Conservation (phyloP, 163 green algal species). For the Scenedesmus sp. region DNA sequence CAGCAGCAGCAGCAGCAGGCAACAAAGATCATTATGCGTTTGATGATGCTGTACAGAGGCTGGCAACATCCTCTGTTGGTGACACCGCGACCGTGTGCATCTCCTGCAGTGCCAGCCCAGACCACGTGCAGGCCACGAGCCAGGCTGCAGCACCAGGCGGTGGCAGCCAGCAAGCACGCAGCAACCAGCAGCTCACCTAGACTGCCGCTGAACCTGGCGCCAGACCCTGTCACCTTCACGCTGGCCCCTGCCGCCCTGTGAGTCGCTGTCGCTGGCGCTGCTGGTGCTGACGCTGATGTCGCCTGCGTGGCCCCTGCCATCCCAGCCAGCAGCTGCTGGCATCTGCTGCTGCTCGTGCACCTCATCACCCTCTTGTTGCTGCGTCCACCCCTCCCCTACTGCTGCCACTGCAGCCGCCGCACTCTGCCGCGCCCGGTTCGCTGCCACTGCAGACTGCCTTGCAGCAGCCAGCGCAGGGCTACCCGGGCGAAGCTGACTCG, state of each 20-base stretch:
- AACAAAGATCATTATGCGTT: not conserved
- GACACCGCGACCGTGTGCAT: too few species aligned
- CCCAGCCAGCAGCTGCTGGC: not conserved
- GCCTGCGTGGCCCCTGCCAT: not conserved
- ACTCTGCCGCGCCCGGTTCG: not conserved
- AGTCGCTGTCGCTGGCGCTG: not conserved
- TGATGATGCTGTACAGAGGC: not conserved
- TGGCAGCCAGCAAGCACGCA: not conserved
- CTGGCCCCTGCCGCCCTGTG: not conserved
- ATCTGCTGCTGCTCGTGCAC: not conserved
- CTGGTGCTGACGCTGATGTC: not conserved
- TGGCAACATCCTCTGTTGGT: not conserved
- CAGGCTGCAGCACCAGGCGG: not conserved
- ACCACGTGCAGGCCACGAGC: not conserved
- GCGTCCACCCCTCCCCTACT: not conserved
- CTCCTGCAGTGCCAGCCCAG: not conserved
- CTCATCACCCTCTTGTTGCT: not conserved
- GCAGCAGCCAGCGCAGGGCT: constrained; percentile 21
- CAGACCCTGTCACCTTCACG: not conserved
- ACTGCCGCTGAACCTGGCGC: not conserved
- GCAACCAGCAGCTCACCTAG: not conserved
- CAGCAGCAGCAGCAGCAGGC: not conserved
- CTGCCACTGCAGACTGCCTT: not conserved
- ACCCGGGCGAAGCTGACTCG: not conserved
- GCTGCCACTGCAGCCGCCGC: not conserved